These are phyloP conservation scores for Coemansia sp. DNA, from an alignment of 192 early-diverging fungal species.

Conservation along the genomic window DNA sequence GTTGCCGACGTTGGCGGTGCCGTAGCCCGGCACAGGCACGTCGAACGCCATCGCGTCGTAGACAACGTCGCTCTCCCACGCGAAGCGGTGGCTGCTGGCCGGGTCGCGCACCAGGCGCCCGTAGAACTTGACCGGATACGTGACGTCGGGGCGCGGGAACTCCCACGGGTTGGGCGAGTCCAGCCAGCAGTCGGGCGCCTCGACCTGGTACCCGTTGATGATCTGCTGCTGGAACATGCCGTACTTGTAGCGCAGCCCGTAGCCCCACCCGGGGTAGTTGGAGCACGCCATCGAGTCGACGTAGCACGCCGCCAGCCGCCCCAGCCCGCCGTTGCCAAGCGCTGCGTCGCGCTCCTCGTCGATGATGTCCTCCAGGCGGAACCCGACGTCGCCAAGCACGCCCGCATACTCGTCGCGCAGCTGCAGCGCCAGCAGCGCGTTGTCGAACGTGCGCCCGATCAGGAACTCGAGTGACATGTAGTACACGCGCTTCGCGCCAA, in stretches of 20 bases:
- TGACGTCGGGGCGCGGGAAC: constrained; percentile 87
- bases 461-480: constrained; percentile 98
- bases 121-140: constrained; percentile 87
- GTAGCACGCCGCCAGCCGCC: constrained; percentile 96
- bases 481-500: constrained; percentile 90
- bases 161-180: constrained; percentile 98
- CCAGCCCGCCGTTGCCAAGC: constrained; percentile 96
- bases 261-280: constrained; percentile 95
- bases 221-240: constrained; percentile 99
- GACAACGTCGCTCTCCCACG: constrained; percentile 84
- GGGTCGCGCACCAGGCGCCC: constrained; percentile 83
- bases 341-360: constrained; percentile 95
- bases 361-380: constrained; percentile 88
- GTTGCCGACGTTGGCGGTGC: constrained; percentile 94
- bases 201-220: constrained; percentile 92
- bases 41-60: constrained; percentile 95
- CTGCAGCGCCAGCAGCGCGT: constrained; percentile 85
- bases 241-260: constrained; percentile 96
- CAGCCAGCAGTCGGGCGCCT: constrained; percentile 96
- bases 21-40: constrained; percentile 94
- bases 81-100: constrained; percentile 62
- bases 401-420: constrained; percentile 77
- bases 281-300: constrained; percentile 94
- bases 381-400: constrained; percentile 75
- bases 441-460: constrained; percentile 95